Percentiles rank a stretch among this genome's conserved stretches.
phyloP scores from a whole-genome alignment of 176 grass and related monocot genomes.

The Leersia perrieri region DNA sequence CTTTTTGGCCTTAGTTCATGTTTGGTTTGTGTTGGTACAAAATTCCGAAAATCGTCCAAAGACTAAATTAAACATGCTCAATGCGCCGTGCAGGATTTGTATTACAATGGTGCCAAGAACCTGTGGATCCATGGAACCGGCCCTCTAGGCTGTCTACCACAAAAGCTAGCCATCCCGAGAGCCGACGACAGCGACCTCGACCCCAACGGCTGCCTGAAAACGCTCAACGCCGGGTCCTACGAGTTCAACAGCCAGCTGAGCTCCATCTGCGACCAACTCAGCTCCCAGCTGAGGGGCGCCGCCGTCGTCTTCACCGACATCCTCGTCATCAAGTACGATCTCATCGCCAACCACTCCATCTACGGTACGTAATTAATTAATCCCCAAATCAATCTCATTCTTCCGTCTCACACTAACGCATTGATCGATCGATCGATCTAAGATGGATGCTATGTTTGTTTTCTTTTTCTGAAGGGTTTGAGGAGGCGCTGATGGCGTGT shows the following conservation, averaged over 20 bases:
- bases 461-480: constrained; percentile 43
- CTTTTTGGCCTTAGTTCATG: background rate
- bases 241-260: constrained; percentile 50
- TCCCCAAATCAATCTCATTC: too few species aligned
- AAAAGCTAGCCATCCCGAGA: constrained; percentile 42
- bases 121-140: constrained; percentile 62
- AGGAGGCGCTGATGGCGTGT: constrained; percentile 63
- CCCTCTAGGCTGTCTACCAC: constrained; percentile 57
- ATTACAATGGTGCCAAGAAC: constrained; percentile 51
- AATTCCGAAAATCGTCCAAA: background rate
- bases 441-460: too few species aligned
- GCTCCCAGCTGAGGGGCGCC: constrained; percentile 36
- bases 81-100: constrained; percentile 43
- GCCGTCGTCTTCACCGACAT: constrained; percentile 58
- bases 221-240: constrained; percentile 38
- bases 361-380: too few species aligned
- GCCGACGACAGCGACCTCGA: constrained; percentile 46
- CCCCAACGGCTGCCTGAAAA: constrained; percentile 43
- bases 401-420: too few species aligned
- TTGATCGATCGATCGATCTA: too few species aligned
- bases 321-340: constrained; percentile 52
- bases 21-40: too few species aligned
- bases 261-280: constrained; percentile 33
- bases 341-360: constrained; percentile 47
- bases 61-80: too few species aligned